phyloP scores from a whole-genome alignment of 2,329 filamentous ascomycete genomes.

The Ascochyta fabae region DNA sequence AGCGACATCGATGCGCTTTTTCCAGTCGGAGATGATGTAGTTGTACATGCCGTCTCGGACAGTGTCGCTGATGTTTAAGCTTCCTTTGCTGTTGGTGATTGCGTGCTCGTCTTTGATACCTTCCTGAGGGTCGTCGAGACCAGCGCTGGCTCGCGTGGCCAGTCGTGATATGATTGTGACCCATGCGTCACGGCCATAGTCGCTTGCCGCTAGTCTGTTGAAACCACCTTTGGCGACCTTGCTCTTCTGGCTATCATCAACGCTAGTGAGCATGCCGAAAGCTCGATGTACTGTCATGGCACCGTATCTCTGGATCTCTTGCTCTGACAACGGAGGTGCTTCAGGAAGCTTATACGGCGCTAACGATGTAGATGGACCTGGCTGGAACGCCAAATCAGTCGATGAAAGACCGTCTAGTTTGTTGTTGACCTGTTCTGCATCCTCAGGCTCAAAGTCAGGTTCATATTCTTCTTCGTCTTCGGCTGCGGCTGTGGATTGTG shows the following conservation, averaged over 20 bases:
- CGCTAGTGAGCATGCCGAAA: constrained; percentile 75
- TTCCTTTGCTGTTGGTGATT: constrained; percentile 29
- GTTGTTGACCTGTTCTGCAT: constrained; percentile 78
- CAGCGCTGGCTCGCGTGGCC: constrained; percentile 77
- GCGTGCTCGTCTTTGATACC: constrained; percentile 64
- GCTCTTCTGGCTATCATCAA: constrained; percentile 67
- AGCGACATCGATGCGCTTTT: constrained; percentile 84
- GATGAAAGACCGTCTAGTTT: constrained; percentile 75
- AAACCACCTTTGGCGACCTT: constrained; percentile 70
- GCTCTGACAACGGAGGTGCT: constrained; percentile 74
- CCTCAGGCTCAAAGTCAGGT: constrained; percentile 81
- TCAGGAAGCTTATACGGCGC: constrained; percentile 80
- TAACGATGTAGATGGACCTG: constrained; percentile 51
- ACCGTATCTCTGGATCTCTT: constrained; percentile 75
- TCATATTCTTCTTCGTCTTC: constrained; percentile 90
- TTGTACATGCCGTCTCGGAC: constrained; percentile 83
- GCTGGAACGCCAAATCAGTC: constrained; percentile 57
- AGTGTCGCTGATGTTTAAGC: constrained; percentile 64
- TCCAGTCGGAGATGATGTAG: constrained; percentile 91
- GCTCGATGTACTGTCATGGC: constrained; percentile 77
- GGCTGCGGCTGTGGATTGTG: constrained; percentile 41
- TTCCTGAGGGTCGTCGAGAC: constrained; percentile 73
- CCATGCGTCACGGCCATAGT: constrained; percentile 88
- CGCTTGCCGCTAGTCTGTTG: constrained; percentile 81
- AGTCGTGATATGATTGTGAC: constrained; percentile 84